Evolutionary conservation across 192 early-diverging fungal genomes (phyloP).

Genomic region (Coemansia sp.): DNA sequence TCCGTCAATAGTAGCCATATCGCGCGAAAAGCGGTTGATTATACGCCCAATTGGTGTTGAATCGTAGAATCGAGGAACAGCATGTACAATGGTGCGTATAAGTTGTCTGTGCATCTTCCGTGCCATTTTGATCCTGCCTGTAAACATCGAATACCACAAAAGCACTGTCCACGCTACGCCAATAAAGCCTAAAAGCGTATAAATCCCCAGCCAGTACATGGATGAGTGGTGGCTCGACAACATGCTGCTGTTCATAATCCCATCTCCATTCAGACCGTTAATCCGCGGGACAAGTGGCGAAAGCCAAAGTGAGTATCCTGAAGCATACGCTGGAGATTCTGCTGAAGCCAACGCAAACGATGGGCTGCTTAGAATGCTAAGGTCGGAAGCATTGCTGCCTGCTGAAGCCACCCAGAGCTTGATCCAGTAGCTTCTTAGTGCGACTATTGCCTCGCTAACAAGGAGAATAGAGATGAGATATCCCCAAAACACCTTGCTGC

Average conservation of each 20-base stretch:
- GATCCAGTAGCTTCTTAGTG: too few species aligned
- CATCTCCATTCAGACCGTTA: not conserved
- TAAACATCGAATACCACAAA: too few species aligned
- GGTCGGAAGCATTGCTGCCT: not conserved
- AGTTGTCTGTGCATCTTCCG: conserved; percentile 15
- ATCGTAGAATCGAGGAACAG: conserved; percentile 85
- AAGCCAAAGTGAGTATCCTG: too few species aligned
- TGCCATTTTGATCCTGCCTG: too few species aligned
- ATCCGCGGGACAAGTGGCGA: too few species aligned
- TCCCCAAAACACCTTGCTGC: conserved; percentile 59
- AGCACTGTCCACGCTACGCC: too few species aligned
- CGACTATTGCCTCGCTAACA: conserved; percentile 32
- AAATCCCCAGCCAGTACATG: conserved; percentile 50
- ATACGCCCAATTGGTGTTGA: conserved; percentile 83
- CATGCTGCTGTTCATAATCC: not conserved
- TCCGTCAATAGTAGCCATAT: conserved; percentile 84
- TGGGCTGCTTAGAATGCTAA: not conserved
- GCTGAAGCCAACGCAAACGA: too few species aligned
- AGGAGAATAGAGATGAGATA: conserved; percentile 50
- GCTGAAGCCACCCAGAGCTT: too few species aligned
- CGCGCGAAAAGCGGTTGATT: conserved; percentile 84
- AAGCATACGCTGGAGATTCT: too few species aligned
- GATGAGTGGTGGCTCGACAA: conserved; percentile 6
- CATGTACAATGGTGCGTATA: conserved; percentile 61
- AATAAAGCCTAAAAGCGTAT: too few species aligned